Evolutionary conservation across 1,284 basidiomycete genomes (phyloP).

Genomic region (Takashimella tepidaria): DNA sequence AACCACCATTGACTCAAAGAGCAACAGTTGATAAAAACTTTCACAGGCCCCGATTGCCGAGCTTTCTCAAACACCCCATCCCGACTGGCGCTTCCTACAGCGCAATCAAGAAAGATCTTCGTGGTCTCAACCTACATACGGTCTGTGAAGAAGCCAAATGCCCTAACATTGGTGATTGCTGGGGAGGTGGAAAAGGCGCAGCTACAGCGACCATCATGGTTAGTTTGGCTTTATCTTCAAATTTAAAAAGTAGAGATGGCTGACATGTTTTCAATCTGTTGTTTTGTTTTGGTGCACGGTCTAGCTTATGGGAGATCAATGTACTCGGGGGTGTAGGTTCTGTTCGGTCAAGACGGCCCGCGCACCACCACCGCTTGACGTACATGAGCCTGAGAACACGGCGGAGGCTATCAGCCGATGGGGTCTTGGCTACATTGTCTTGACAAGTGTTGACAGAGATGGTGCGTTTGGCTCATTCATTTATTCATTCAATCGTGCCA

Average conservation of each 20-base stretch:
- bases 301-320: constrained; percentile 99
- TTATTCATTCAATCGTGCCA: not conserved
- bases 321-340: constrained; percentile 95
- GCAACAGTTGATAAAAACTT: too few relatives aligned
- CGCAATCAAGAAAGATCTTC: constrained; percentile 90
- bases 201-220: constrained; percentile 99
- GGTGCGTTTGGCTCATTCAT: constrained; percentile 53
- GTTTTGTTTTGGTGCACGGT: too few relatives aligned
- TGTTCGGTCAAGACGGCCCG: constrained; percentile 95
- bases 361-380: constrained; percentile 82
- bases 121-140: constrained; percentile 86
- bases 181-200: constrained; percentile 83
- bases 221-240: constrained; percentile 20
- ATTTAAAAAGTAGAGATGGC: too few relatives aligned
- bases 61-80: constrained; percentile 87
- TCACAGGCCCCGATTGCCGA: constrained; percentile 76
- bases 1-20: constrained; percentile 4
- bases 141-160: constrained; percentile 99
- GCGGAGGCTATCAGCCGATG: constrained; percentile 97
- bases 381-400: constrained; percentile 96
- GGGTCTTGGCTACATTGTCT: constrained; percentile 96
- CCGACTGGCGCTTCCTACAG: constrained; percentile 84
- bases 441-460: constrained; percentile 95
- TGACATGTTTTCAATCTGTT: too few relatives aligned
- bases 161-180: constrained; percentile 99